Conservation (phyloP, 768 basidiomycete genomes). For the Suillus fuscotomentosus region DNA sequence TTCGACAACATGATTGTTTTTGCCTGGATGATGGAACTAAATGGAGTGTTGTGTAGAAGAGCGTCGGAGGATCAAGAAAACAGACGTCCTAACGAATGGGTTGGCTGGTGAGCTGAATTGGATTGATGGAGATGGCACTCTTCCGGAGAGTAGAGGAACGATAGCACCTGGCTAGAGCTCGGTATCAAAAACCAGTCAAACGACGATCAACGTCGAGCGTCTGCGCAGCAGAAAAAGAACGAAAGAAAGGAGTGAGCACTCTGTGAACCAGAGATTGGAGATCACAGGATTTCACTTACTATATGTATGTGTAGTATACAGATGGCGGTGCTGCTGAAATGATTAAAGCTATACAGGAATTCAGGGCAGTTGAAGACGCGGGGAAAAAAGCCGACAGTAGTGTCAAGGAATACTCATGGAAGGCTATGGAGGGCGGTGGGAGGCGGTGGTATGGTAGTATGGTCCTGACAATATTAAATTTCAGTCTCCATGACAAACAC, state of each 20-base stretch:
- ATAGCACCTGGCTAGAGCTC: constrained; percentile 41
- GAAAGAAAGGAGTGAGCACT: constrained; percentile 1
- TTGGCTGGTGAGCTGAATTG: constrained; percentile 11
- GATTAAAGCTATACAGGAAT: background rate
- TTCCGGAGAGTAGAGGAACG: constrained; percentile 50
- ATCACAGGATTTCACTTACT: background rate
- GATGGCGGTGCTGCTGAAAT: background rate
- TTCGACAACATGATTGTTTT: constrained; percentile 62
- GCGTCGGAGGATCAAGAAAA: background rate
- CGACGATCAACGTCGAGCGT: constrained; percentile 70
- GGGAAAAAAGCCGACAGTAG: background rate
- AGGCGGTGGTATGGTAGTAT: background rate
- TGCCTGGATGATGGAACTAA: constrained; percentile 1
- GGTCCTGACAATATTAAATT: background rate
- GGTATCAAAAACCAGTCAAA: constrained; percentile 31
- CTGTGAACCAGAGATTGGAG: background rate
- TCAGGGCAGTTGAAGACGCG: background rate
- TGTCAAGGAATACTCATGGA: constrained; percentile 1
- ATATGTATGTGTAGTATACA: constrained; percentile 1
- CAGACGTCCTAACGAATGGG: constrained; percentile 9
- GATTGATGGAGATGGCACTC: constrained; percentile 31
- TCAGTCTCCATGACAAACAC: constrained; percentile 22
- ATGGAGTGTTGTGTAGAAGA: background rate
- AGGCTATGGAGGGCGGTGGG: background rate
- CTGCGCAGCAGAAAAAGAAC: constrained; percentile 39